Conservation (phyloP, 257 asterid species). For the Solanum medicagineum region DNA sequence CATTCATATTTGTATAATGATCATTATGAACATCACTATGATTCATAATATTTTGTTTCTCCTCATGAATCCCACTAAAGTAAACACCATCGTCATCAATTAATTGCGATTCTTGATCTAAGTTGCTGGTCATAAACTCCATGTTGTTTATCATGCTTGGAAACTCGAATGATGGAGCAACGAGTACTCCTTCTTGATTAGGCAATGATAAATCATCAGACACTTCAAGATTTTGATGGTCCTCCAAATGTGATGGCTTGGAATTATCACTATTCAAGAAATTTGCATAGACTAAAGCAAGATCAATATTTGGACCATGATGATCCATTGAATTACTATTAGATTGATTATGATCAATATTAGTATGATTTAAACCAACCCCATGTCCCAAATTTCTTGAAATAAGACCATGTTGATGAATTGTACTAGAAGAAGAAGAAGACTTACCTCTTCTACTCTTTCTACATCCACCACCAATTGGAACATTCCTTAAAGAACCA, state of each 20-base stretch:
- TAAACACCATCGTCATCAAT: neutral
- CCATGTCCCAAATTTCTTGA: neutral
- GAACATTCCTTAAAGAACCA: slow-evolving; percentile 71
- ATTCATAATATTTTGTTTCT: neutral
- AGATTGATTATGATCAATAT: neutral
- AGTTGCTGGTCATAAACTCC: neutral
- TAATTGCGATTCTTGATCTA: slow-evolving; percentile 5
- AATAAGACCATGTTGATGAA: neutral
- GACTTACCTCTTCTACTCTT: neutral
- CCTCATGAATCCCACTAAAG: slow-evolving; percentile 11
- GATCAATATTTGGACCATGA: slow-evolving; percentile 31
- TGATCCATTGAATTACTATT: neutral
- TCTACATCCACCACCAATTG: slow-evolving; percentile 72
- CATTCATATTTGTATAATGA: neutral
- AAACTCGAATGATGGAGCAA: slow-evolving; percentile 9
- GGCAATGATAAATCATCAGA: neutral
- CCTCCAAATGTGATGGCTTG: slow-evolving; percentile 1
- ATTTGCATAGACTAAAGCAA: slow-evolving; percentile 52
- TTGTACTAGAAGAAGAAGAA: neutral
- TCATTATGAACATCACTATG: neutral
- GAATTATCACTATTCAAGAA: slow-evolving; percentile 25
- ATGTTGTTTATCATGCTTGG: neutral
- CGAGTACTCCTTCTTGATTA: neutral
- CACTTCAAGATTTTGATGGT: neutral
- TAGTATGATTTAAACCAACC: neutral